phyloP scores from a whole-genome alignment of 768 basidiomycete species.

The Termitomyces eurrhizus region DNA sequence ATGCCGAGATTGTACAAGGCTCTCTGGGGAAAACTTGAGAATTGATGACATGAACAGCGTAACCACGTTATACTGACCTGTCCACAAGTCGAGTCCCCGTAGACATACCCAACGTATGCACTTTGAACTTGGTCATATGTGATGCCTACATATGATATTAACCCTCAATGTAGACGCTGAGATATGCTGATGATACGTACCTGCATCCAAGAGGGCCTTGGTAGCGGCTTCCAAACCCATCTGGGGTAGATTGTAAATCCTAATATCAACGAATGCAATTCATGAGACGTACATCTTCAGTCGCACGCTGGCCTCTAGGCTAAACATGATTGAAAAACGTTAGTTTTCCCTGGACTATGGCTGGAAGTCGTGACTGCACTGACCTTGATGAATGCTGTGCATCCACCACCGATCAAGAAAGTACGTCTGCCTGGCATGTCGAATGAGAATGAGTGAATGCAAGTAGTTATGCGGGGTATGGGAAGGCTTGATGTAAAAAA shows the following conservation, averaged over 20 bases:
- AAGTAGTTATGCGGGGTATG: not conserved
- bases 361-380: slow-evolving; percentile 4
- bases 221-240: slow-evolving; percentile 88
- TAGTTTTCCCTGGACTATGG: not conserved
- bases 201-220: slow-evolving; percentile 84
- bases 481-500: not conserved
- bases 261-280: not conserved
- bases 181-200: slow-evolving; percentile 29
- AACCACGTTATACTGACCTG: slow-evolving; percentile 40
- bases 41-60: not conserved
- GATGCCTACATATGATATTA: slow-evolving; percentile 45
- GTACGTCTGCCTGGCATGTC: slow-evolving; percentile 41
- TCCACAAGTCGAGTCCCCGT: slow-evolving; percentile 75
- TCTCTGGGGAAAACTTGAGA: slow-evolving; percentile 36
- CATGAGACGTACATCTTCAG: slow-evolving; percentile 59
- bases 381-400: slow-evolving; percentile 78
- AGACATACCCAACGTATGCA: slow-evolving; percentile 76
- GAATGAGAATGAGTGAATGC: not conserved
- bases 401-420: slow-evolving; percentile 71
- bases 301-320: slow-evolving; percentile 64
- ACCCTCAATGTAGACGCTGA: not conserved
- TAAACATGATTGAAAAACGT: slow-evolving; percentile 22
- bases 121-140: slow-evolving; percentile 74
- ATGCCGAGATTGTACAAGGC: slow-evolving; percentile 81
- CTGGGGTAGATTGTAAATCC: slow-evolving; percentile 27